phyloP scores from a whole-genome alignment of 1,284 basidiomycete genomes.

The Takashimella tepidaria region DNA sequence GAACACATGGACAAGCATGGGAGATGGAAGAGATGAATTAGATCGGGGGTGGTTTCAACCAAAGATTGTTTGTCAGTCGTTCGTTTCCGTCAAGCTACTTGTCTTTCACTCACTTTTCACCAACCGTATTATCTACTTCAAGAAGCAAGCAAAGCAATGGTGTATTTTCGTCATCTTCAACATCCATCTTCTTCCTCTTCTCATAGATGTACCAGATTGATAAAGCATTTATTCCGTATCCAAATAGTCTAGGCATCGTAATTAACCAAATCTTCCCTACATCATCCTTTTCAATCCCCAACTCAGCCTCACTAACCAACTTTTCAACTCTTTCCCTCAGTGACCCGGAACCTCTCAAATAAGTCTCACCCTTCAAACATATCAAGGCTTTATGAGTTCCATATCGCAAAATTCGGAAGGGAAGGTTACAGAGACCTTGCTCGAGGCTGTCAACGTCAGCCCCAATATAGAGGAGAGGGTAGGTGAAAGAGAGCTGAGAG shows the following conservation, averaged over 20 bases:
- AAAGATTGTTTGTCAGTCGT: too few species aligned
- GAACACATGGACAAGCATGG: background rate
- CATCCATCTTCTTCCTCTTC: background rate
- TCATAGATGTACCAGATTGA: background rate
- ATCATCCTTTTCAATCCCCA: too few species aligned
- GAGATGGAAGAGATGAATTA: background rate
- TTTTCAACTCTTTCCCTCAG: background rate
- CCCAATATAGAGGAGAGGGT: constrained; percentile 58
- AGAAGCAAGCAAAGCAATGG: constrained; percentile 54
- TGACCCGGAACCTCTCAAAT: background rate
- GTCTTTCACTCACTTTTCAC: constrained; percentile 56
- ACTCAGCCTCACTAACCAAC: background rate
- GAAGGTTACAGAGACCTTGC: background rate
- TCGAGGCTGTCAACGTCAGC: constrained; percentile 55
- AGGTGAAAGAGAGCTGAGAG: constrained; percentile 59
- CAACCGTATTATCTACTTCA: constrained; percentile 72
- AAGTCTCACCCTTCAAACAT: background rate
- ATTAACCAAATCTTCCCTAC: background rate
- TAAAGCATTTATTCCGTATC: background rate
- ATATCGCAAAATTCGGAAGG: background rate
- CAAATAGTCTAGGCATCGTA: background rate
- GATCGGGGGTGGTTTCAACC: background rate
- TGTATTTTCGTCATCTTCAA: background rate
- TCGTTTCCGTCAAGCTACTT: background rate
- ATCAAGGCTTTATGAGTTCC: background rate